Percentiles rank a stretch among this genome's conserved stretches.
These are phyloP conservation scores for Neoascochyta sp. DNA, from an alignment of 2,329 filamentous ascomycete species.

Conservation along the genomic window DNA sequence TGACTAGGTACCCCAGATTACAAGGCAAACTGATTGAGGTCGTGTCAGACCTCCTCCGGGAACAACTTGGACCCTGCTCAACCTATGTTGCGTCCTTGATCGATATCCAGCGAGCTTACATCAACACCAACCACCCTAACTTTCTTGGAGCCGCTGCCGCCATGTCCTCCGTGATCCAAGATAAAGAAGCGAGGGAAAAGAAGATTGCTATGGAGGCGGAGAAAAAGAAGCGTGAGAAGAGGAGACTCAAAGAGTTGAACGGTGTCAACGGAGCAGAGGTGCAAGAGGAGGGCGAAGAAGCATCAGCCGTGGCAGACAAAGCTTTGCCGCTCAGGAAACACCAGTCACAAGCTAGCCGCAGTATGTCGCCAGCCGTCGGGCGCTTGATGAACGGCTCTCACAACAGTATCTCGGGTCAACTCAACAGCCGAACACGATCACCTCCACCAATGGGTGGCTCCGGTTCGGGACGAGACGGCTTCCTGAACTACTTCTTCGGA, in stretches of 20 bases:
- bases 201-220: constrained; percentile 78
- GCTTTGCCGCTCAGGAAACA: constrained; percentile 60
- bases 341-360: constrained; percentile 61
- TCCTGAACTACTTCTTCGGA: constrained; percentile 98
- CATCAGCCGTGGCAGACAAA: constrained; percentile 52
- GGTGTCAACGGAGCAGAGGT: constrained; percentile 55
- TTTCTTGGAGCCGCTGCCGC: constrained; percentile 94
- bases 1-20: constrained; percentile 84
- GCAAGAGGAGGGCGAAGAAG: constrained; percentile 61
- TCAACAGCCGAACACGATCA: constrained; percentile 62
- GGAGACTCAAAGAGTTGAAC: constrained; percentile 77
- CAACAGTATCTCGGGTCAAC: constrained; percentile 57
- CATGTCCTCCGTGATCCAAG: constrained; percentile 94
- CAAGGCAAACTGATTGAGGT: constrained; percentile 98
- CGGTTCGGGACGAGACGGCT: constrained; percentile 73
- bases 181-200: constrained; percentile 90
- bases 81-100: constrained; percentile 94
- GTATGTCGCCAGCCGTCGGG: constrained; percentile 76
- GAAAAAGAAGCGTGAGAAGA: constrained; percentile 76
- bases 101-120: constrained; percentile 94
- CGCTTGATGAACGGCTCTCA: constrained; percentile 58
- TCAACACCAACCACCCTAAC: constrained; percentile 99
- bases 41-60: constrained; percentile 89
- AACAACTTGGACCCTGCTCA: constrained; percentile 84
- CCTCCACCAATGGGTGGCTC: constrained; percentile 57